These are phyloP conservation scores for Fusarium lateritium DNA, from an alignment of 2,329 filamentous ascomycete genomes.

Conservation along the genomic window DNA sequence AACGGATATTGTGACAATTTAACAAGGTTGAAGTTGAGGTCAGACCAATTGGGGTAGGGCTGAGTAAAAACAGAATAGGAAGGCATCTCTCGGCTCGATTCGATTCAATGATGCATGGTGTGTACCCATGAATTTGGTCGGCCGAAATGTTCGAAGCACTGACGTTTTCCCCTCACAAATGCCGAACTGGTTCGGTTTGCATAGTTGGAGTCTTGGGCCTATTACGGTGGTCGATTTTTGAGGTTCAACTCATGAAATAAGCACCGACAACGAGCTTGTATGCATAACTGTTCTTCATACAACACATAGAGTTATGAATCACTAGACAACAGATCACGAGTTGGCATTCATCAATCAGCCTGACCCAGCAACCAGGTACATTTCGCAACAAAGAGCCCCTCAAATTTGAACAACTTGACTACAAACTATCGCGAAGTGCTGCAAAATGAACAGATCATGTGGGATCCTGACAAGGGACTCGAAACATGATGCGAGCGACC, in stretches of 20 bases:
- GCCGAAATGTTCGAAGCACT: constrained; percentile 17
- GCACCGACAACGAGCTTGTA: neutral
- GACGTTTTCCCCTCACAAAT: constrained; percentile 25
- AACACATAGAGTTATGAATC: neutral
- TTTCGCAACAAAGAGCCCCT: constrained; percentile 16
- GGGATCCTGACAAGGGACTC: constrained; percentile 35
- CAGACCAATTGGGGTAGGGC: constrained; percentile 41
- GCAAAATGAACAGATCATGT: constrained; percentile 46
- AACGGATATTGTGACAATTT: constrained; percentile 22
- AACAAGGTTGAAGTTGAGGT: constrained; percentile 33
- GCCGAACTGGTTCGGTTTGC: constrained; percentile 10
- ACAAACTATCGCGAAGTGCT: constrained; percentile 32
- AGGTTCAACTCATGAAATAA: neutral
- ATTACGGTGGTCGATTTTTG: neutral
- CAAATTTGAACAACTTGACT: constrained; percentile 16
- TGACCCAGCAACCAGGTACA: constrained; percentile 17
- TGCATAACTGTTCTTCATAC: neutral
- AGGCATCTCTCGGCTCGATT: constrained; percentile 27
- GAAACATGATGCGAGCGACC: constrained; percentile 17
- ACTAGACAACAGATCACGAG: neutral
- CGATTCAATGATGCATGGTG: constrained; percentile 12
- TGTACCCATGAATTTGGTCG: constrained; percentile 12
- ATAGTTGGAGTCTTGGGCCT: constrained; percentile 4
- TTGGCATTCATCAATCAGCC: neutral
- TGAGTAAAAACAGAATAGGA: constrained; percentile 41